Base-by-base conservation (phyloP, 192 early-diverging fungal species). In the Gamsiella multidivaricata region DNA sequence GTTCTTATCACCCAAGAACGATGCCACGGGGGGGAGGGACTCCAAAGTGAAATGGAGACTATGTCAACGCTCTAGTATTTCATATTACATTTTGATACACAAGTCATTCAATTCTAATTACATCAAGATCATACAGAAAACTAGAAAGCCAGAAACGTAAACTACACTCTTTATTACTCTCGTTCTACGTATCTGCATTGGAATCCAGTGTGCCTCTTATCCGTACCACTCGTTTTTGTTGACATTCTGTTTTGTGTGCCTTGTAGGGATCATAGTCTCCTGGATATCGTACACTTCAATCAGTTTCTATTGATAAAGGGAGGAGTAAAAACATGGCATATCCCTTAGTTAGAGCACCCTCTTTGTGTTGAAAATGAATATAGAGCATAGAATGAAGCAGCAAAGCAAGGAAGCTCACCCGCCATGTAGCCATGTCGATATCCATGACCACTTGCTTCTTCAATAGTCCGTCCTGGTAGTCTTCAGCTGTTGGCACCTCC, bases 391-490 rank as follows among this genome's bases (percentile, higher is more conserved):
- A n/a, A n/a, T n/a, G n/a, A n/a, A n/a, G n/a, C n/a, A 31, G 17
- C 7, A 47, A 9, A 34, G 20, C 15, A 72, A 25, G 33, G 3
- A 33, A 25, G 46, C 82, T 80, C 76, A 88, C 88, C 63, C 86
- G 82, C 92, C 94, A 96, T 2, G 82, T 86, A 1, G 76, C 39
- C 62, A 88, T 84, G 63, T 91, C 90, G 25, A 94, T 80, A 39
- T 88, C 84, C 78, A 96, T 89, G 9, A 96, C 88, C 62, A 92
- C 83, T 69, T 96, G 94, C 73, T 91, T 90, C 68, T 94, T 93
- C 14, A 82, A 69, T 15, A 92, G 60, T n/a, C 91, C 88, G 7
- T 78, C 56, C 29, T 81, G 78, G n/a, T 90, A 86, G 62, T 94
- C 88, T 18, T 91, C 89, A 8, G 85, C 74, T n/a, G 89, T 88